A percentile compares a stretch with the other conserved stretches of the same genome.
Conservation (phyloP, 2,329 filamentous ascomycete species). For the Fusarium oligoseptatum region DNA sequence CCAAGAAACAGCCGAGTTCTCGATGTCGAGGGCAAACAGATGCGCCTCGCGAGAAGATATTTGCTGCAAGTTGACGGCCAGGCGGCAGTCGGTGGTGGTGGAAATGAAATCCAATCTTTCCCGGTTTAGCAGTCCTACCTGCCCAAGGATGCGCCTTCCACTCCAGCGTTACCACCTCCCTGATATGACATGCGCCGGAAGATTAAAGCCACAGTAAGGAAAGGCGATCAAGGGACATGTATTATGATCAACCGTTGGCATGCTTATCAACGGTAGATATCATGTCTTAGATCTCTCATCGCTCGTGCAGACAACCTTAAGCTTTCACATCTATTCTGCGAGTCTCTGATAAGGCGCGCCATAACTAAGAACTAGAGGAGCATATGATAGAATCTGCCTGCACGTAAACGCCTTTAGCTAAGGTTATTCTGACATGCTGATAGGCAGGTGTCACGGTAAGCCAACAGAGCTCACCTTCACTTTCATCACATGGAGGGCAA, state of each 20-base stretch:
- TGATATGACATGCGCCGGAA: background rate
- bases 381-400: constrained; percentile 1
- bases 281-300: background rate
- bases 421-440: background rate
- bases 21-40: background rate
- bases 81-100: constrained; percentile 1
- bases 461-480: background rate
- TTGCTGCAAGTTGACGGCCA: background rate
- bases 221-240: background rate
- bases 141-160: background rate
- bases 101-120: constrained; percentile 6
- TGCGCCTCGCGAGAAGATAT: background rate
- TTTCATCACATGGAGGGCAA: constrained; percentile 28
- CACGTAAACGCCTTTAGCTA: background rate
- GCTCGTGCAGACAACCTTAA: background rate
- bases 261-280: background rate
- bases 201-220: background rate
- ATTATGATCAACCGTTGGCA: background rate
- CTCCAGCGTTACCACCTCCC: constrained; percentile 1
- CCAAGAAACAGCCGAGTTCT: background rate
- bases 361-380: background rate
- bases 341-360: background rate
- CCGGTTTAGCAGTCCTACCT: constrained; percentile 4
- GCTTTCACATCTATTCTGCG: background rate
- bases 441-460: background rate